Conservation (phyloP, 2,329 filamentous ascomycete species). For the Mycosphaerella sp. region DNA sequence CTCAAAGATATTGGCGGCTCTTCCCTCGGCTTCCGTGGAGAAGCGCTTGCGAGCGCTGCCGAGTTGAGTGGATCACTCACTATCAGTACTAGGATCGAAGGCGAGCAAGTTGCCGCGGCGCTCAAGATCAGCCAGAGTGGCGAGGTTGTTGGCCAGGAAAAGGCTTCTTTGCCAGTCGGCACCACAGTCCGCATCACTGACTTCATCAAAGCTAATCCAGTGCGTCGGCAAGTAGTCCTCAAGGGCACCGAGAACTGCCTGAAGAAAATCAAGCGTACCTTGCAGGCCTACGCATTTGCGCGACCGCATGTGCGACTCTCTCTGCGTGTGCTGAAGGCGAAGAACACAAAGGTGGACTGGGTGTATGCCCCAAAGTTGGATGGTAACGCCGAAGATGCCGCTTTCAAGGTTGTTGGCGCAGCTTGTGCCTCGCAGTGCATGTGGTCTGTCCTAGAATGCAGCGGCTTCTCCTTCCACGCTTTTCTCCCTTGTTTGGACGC, state of each 20-base stretch:
- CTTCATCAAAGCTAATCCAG: slow-evolving; percentile 57
- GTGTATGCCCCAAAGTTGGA: slow-evolving; percentile 54
- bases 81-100: slow-evolving; percentile 58
- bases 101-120: slow-evolving; percentile 53
- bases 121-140: slow-evolving; percentile 50
- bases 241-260: slow-evolving; percentile 55
- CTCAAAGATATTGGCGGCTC: slow-evolving; percentile 51
- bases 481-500: slow-evolving; percentile 52
- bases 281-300: slow-evolving; percentile 61
- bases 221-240: slow-evolving; percentile 54
- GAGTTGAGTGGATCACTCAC: slow-evolving; percentile 51
- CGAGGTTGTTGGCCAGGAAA: slow-evolving; percentile 35
- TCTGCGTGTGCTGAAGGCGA: slow-evolving; percentile 53
- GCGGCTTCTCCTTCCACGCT: slow-evolving; percentile 49
- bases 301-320: slow-evolving; percentile 57
- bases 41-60: slow-evolving; percentile 63
- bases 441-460: slow-evolving; percentile 34
- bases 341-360: slow-evolving; percentile 51
- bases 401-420: slow-evolving; percentile 55
- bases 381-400: slow-evolving; percentile 51
- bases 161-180: slow-evolving; percentile 55
- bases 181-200: slow-evolving; percentile 59
- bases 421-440: slow-evolving; percentile 52
- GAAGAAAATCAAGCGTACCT: slow-evolving; percentile 52
- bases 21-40: slow-evolving; percentile 69